Conservation (phyloP, 2,329 filamentous ascomycete species). For the Penicillium sclerotiorum region DNA sequence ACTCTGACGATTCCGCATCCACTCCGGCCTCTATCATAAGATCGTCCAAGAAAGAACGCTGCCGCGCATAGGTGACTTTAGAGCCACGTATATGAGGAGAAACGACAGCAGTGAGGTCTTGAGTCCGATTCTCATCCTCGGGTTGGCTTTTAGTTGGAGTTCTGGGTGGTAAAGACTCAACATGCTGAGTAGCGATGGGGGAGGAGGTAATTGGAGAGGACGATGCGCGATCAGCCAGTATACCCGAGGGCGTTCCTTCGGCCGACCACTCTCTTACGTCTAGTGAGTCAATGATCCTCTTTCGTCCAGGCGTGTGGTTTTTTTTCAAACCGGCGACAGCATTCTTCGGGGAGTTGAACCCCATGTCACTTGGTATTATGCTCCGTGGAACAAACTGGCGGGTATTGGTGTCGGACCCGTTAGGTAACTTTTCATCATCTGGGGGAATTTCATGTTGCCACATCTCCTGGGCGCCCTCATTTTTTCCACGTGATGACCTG, state of each 20-base stretch:
- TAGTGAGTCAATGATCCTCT: constrained; percentile 40
- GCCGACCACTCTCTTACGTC: constrained; percentile 17
- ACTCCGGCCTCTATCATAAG: constrained; percentile 28
- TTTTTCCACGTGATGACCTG: neutral
- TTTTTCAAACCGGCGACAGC: too few relatives aligned
- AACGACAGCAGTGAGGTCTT: constrained; percentile 14
- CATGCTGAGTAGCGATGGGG: constrained; percentile 10
- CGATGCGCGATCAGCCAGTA: constrained; percentile 11
- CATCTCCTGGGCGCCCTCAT: too few relatives aligned
- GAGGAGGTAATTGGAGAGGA: constrained; percentile 5
- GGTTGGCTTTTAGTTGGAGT: constrained; percentile 3
- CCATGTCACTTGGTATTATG: neutral
- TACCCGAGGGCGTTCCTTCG: constrained; percentile 11
- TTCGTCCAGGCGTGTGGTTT: constrained; percentile 29
- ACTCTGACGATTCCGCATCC: neutral
- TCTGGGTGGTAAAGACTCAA: constrained; percentile 2
- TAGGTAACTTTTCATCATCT: too few relatives aligned
- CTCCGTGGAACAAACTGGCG: neutral
- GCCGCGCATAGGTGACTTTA: constrained; percentile 61
- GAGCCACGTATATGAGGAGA: constrained; percentile 37
- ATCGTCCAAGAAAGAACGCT: constrained; percentile 63
- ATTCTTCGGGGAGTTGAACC: too few relatives aligned
- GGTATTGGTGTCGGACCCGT: too few relatives aligned
- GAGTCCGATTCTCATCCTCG: constrained; percentile 7
- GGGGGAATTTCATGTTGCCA: too few relatives aligned